These are phyloP conservation scores for Lenzites betulinus DNA, from an alignment of 768 basidiomycete species.

Conservation along the genomic window DNA sequence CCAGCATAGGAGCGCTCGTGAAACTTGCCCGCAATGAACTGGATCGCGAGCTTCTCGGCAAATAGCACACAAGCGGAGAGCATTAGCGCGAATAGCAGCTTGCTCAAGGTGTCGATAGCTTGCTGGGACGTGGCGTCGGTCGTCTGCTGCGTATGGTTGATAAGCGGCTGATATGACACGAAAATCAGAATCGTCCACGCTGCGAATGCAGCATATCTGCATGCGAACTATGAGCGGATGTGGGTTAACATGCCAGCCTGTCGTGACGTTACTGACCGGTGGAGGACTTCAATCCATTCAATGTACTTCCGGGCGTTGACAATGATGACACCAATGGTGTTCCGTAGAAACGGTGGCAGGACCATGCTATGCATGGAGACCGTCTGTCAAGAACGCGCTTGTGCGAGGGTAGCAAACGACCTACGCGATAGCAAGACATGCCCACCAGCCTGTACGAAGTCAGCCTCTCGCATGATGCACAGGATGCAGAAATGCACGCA, in stretches of 20 bases:
- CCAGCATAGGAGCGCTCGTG: constrained; percentile 76
- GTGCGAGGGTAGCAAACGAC: constrained; percentile 25
- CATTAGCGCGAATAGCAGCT: constrained; percentile 72
- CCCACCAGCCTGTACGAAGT: constrained; percentile 69
- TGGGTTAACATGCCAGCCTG: too few relatives aligned
- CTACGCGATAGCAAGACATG: constrained; percentile 63
- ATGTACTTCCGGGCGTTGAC: constrained; percentile 74
- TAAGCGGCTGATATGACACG: constrained; percentile 73
- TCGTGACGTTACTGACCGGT: constrained; percentile 55
- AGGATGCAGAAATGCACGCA: constrained; percentile 30
- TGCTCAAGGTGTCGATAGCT: constrained; percentile 49
- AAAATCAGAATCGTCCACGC: constrained; percentile 67
- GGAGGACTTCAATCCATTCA: constrained; percentile 71
- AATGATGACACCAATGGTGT: constrained; percentile 74
- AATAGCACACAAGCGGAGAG: constrained; percentile 70
- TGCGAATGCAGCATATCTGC: constrained; percentile 66
- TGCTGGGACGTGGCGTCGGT: constrained; percentile 28
- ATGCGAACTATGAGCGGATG: too few relatives aligned
- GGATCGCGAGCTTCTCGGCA: constrained; percentile 84
- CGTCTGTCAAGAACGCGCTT: background rate
- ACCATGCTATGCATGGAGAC: constrained; percentile 30
- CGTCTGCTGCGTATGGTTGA: constrained; percentile 45
- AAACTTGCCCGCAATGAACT: constrained; percentile 82
- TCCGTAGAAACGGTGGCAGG: constrained; percentile 53
- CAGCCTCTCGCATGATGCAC: constrained; percentile 3